Evolutionary conservation across 208 protist genomes (phyloP).

Genomic region (Trypanosoma rangeli): DNA sequence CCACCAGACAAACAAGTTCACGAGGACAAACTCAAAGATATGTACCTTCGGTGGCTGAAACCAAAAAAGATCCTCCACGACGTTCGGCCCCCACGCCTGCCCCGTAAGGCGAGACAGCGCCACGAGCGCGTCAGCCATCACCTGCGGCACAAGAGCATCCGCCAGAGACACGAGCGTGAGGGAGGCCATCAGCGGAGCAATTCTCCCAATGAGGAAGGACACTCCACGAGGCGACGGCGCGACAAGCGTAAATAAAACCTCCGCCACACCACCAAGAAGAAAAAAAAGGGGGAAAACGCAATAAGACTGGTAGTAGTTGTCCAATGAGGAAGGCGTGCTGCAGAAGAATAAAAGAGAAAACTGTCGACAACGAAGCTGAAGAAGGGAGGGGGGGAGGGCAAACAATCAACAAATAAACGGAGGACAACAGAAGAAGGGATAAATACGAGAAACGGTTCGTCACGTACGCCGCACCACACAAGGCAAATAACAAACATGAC

Average conservation of each 20-base stretch:
- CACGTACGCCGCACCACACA: background rate
- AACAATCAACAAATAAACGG: no score
- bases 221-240: background rate
- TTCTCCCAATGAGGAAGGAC: background rate
- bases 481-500: background rate
- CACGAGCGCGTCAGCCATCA: conserved; percentile 31
- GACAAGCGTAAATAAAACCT: background rate
- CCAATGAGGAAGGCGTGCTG: no score
- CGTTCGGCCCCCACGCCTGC: conserved; percentile 53
- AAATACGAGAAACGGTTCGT: background rate
- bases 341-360: no score
- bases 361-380: no score
- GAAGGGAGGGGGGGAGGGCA: no score
- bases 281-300: background rate
- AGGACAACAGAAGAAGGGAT: background rate
- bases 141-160: conserved; percentile 47
- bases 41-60: conserved; percentile 70
- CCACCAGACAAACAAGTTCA: conserved; percentile 26
- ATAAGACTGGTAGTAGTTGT: no score
- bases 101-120: conserved; percentile 40
- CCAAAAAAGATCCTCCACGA: conserved; percentile 40
- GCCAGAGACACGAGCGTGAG: conserved; percentile 10
- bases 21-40: conserved; percentile 43
- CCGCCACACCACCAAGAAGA: background rate
- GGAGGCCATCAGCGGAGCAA: background rate